A percentile compares a stretch with the other conserved stretches of the same genome.
phyloP scores from a whole-genome alignment of 257 asterid species.

The Paulownia fortunei region DNA sequence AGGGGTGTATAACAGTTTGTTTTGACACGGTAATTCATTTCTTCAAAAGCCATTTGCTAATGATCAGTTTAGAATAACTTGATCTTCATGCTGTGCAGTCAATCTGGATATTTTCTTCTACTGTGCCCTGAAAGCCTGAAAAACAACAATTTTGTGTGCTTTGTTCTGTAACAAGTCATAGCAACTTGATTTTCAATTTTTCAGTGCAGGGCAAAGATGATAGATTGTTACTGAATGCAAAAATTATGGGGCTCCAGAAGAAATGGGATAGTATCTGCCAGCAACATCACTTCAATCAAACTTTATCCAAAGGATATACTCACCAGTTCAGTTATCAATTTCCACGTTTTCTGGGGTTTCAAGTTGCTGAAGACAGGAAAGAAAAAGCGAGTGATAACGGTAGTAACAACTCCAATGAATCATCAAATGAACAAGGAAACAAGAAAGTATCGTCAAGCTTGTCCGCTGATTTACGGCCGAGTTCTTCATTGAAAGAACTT shows the following conservation, averaged over 20 bases:
- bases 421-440: conserved; percentile 43
- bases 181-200: conserved; percentile 51
- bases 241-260: conserved; percentile 53
- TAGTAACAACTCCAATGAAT: conserved; percentile 34
- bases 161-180: conserved; percentile 33
- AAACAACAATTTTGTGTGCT: background rate
- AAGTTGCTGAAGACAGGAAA: conserved; percentile 46
- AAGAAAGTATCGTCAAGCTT: conserved; percentile 38
- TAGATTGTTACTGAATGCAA: conserved; percentile 51
- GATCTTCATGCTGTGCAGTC: background rate
- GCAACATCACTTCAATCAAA: conserved; percentile 50
- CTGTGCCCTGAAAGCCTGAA: background rate
- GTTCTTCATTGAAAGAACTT: conserved; percentile 40
- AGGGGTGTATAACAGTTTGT: background rate
- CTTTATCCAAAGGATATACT: conserved; percentile 40
- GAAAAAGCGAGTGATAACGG: conserved; percentile 34
- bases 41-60: background rate
- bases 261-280: conserved; percentile 75
- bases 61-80: background rate
- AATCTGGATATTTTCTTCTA: background rate
- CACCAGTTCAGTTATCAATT: conserved; percentile 37
- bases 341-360: conserved; percentile 59
- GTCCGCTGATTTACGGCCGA: conserved; percentile 42
- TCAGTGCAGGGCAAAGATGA: conserved; percentile 91
- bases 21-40: background rate